Evolutionary conservation across 306 rosid genomes (phyloP).

Genomic region (Mucuna pruriens): DNA sequence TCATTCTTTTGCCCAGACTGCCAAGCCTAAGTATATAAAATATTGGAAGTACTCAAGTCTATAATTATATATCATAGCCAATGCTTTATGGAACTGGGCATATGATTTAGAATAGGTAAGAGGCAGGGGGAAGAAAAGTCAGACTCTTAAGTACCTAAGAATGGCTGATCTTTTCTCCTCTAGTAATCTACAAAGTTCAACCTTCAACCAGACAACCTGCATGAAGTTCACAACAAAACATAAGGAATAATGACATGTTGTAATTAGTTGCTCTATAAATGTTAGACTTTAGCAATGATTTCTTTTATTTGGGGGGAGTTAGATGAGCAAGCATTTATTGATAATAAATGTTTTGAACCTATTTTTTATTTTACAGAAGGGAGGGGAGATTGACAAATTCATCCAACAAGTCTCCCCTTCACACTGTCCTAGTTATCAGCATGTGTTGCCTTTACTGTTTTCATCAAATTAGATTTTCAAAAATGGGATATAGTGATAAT

Average conservation of each 20-base stretch:
- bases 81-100: constrained; percentile 7
- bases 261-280: constrained; percentile 21
- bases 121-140: neutral
- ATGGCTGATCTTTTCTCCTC: constrained; percentile 92
- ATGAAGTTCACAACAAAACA: constrained; percentile 39
- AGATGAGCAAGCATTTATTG: neutral
- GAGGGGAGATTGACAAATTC: neutral
- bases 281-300: neutral
- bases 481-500: constrained; percentile 29
- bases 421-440: neutral
- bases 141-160: constrained; percentile 66
- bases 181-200: constrained; percentile 81
- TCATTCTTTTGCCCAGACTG: constrained; percentile 10
- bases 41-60: neutral
- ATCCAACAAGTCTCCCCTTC: neutral
- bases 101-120: neutral
- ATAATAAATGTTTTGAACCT: constrained; percentile 8
- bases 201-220: constrained; percentile 94
- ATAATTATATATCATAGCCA: neutral
- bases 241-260: constrained; percentile 27
- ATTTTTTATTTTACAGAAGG: neutral
- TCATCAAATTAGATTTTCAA: constrained; percentile 13
- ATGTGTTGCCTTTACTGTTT: neutral
- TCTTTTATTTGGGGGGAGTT: neutral
- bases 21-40: neutral